These are phyloP conservation scores for Metarhizium humberi DNA, from an alignment of 2,329 filamentous ascomycete species.

Conservation along the genomic window DNA sequence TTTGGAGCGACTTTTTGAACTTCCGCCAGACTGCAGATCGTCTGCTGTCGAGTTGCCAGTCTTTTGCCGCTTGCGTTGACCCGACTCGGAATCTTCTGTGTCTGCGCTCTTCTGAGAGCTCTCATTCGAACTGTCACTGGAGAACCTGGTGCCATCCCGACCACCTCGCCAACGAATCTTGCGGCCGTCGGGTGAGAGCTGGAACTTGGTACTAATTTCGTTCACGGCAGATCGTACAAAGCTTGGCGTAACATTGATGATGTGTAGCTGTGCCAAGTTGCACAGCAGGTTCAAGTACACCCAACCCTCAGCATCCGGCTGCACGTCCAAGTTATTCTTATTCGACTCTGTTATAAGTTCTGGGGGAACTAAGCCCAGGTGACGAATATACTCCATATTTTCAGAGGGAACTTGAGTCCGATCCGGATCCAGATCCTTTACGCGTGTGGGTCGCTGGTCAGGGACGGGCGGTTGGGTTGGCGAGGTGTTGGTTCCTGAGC, in stretches of 20 bases:
- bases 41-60: conserved; percentile 25
- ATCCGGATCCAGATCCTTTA: conserved; percentile 67
- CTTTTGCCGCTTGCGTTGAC: conserved; percentile 37
- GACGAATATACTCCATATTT: conserved; percentile 72
- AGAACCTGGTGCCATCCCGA: conserved; percentile 52
- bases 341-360: conserved; percentile 37
- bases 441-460: conserved; percentile 69
- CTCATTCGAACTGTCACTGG: conserved; percentile 50
- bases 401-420: conserved; percentile 66
- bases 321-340: conserved; percentile 32
- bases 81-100: conserved; percentile 36
- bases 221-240: conserved; percentile 66
- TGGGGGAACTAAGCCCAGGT: conserved; percentile 58
- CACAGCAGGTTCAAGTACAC: conserved; percentile 73
- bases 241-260: conserved; percentile 69
- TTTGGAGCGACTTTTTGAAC: conserved; percentile 30
- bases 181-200: conserved; percentile 66
- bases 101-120: conserved; percentile 38
- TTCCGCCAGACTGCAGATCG: conserved; percentile 22
- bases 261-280: conserved; percentile 77
- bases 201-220: conserved; percentile 64
- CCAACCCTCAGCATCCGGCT: conserved; percentile 63
- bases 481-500: conserved; percentile 27
- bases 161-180: conserved; percentile 76
- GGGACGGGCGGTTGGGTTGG: conserved; percentile 32